These are phyloP conservation scores for Plasmodium billcollinsi DNA, from an alignment of 169 alveolate species.

Conservation along the genomic window DNA sequence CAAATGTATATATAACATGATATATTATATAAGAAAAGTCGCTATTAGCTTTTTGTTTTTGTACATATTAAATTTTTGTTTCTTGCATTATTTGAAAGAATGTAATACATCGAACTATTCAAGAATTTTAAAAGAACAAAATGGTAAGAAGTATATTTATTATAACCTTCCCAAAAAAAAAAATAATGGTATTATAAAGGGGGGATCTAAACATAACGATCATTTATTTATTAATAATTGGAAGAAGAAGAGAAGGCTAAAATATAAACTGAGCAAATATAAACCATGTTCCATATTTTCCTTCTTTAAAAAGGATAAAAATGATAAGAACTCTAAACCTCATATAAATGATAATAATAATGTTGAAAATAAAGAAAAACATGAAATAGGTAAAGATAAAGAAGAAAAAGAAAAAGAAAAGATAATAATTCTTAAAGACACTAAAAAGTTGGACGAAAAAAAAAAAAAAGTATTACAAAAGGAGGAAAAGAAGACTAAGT, in stretches of 20 bases:
- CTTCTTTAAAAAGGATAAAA: neutral
- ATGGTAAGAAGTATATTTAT: neutral
- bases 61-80: slow-evolving; percentile 9
- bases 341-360: neutral
- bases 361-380: neutral
- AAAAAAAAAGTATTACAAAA: neutral
- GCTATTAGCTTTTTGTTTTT: slow-evolving; percentile 4
- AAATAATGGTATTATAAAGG: neutral
- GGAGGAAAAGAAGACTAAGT: too few relatives aligned
- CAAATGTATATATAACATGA: slow-evolving; percentile 23
- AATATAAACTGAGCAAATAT: neutral
- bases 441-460: neutral
- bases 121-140: slow-evolving; percentile 7
- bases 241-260: neutral
- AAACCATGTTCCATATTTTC: slow-evolving; percentile 7
- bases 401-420: neutral
- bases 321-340: neutral
- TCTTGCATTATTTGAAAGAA: neutral
- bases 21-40: slow-evolving; percentile 16
- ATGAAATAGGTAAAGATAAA: neutral
- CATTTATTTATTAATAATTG: slow-evolving; percentile 10
- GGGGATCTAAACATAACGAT: neutral
- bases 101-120: slow-evolving; percentile 2
- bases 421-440: neutral
- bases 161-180: neutral